These are phyloP conservation scores for Inga laurina DNA, from an alignment of 306 rosid species.

Conservation along the genomic window DNA sequence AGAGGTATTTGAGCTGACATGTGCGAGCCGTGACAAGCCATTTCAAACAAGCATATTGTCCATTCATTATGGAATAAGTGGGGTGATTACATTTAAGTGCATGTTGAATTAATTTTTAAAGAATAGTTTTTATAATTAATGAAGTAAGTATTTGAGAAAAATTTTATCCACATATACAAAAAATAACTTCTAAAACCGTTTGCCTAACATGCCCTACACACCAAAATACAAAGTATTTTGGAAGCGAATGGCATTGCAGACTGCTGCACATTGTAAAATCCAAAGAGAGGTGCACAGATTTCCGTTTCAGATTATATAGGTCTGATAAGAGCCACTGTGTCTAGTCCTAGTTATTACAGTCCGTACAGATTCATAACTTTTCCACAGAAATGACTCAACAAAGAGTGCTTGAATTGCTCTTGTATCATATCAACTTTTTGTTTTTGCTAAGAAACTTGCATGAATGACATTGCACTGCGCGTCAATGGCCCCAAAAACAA, in stretches of 20 bases:
- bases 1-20: neutral
- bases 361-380: conserved; percentile 10
- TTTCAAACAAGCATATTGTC: too few species aligned
- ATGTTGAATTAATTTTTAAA: too few species aligned
- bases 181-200: too few species aligned
- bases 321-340: neutral
- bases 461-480: neutral
- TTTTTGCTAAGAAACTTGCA: neutral
- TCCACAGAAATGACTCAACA: conserved; percentile 38
- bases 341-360: conserved; percentile 10
- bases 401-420: neutral
- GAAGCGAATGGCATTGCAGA: conserved; percentile 15
- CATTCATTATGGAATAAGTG: neutral
- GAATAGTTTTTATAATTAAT: too few species aligned
- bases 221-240: neutral
- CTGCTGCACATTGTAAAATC: conserved; percentile 1
- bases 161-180: rapidly evolving
- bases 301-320: neutral
- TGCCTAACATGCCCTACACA: too few species aligned
- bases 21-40: neutral
- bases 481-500: neutral
- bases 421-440: conserved; percentile 15
- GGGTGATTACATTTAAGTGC: neutral
- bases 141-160: too few species aligned
- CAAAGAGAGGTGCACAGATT: neutral